These are phyloP conservation scores for Diplodia corticola DNA, from an alignment of 2,329 filamentous ascomycete genomes.

Conservation along the genomic window DNA sequence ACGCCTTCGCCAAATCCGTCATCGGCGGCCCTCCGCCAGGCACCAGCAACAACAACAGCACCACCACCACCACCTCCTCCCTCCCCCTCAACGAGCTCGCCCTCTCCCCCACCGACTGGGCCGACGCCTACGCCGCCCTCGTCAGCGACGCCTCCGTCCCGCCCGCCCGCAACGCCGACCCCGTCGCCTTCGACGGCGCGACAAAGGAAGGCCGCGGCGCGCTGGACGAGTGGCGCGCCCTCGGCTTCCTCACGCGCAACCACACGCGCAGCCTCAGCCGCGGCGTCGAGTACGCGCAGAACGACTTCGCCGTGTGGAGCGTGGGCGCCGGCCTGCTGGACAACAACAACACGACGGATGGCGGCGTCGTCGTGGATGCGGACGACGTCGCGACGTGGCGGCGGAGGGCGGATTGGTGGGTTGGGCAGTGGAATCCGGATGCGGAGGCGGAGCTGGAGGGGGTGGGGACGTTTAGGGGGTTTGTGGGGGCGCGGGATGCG, in stretches of 20 bases:
- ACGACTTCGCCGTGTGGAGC: constrained; percentile 55
- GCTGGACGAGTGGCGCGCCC: constrained; percentile 46
- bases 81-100: constrained; percentile 28
- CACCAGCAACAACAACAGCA: background rate
- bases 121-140: constrained; percentile 33
- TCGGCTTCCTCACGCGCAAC: constrained; percentile 44
- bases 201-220: constrained; percentile 47
- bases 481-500: constrained; percentile 31
- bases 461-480: constrained; percentile 38
- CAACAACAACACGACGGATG: background rate
- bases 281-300: constrained; percentile 41
- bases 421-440: constrained; percentile 43
- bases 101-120: constrained; percentile 31
- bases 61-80: constrained; percentile 32
- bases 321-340: constrained; percentile 37
- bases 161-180: constrained; percentile 31
- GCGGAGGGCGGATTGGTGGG: constrained; percentile 45
- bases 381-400: constrained; percentile 34
- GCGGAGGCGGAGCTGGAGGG: constrained; percentile 28
- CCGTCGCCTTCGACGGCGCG: constrained; percentile 34
- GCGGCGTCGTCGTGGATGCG: background rate
- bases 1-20: constrained; percentile 67
- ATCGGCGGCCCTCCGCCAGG: background rate
- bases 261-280: constrained; percentile 37
- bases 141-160: constrained; percentile 35